Evolutionary conservation across 1,139 yeast species (phyloP), one percentile per base, ranked within the genome.

Genomic region (Yamadazyma trypodendri): DNA sequence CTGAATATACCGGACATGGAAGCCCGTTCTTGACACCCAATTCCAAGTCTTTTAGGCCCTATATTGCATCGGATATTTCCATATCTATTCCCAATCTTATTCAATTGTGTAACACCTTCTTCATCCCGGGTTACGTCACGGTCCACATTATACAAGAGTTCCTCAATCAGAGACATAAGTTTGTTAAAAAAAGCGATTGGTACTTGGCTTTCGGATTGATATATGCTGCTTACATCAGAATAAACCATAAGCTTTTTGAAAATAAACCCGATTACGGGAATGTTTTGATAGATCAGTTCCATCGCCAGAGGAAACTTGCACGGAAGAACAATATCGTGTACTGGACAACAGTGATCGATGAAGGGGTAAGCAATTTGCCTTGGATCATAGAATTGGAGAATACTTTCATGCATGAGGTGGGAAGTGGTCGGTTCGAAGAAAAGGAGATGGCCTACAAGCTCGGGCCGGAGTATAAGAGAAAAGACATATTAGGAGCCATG

Each of bases 141-240:
- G 64, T 67, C 22, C 58, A 64, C 29, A 65, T 84, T 42, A 46
- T 81, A 10, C 71, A 69, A 27, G 72, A 81, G 0, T 82, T 74
- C 46, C 60, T 68, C 27, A 58, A 65, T 2, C 78, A 78, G 46
- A 68, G 73, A 30, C 70, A 72, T 34, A 76, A 77, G 46, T 72
- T 81, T 36, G 49, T 53, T 13, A 70, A 67, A 45, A 74, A 75
- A 34, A 78, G 75, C 40, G 83, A 81, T 31, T 83, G 89, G 87
- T 77, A 80, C 12, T 56, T 83, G 21, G 77, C 83, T 1, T 80
- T 86, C 54, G 90, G 89, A 0, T 55, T 83, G 44, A 67, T 82
- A 1, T 68, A 81, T 30, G 74, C 82, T 6, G 80, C 82, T 11
- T 80, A 78, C 37, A 61, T 68, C 11, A 63, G 81, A 11, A 68